Percentiles rank a stretch among this genome's conserved stretches.
phyloP scores from a whole-genome alignment of 23 red algal species.

The Chondrus crispus region DNA sequence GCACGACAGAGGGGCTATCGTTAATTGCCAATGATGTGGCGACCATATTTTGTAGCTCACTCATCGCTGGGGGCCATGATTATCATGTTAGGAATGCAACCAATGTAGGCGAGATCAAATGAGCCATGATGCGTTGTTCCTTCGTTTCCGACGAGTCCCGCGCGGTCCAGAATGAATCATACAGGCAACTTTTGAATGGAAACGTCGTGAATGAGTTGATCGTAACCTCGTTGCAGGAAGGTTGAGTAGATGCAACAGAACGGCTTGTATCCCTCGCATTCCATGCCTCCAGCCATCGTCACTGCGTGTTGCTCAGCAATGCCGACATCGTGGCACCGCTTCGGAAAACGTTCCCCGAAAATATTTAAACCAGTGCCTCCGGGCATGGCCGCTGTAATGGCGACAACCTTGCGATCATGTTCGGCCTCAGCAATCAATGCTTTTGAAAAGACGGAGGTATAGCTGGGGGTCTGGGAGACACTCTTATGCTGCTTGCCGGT shows the following conservation, averaged over 20 bases:
- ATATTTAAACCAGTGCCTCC: conserved; percentile 92
- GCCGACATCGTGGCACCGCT: conserved; percentile 92
- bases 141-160: conserved; percentile 97
- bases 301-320: conserved; percentile 99
- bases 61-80: conserved; percentile 98
- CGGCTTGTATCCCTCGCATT: conserved; percentile 90
- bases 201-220: conserved; percentile 96
- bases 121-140: conserved; percentile 92
- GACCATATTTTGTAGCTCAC: conserved; percentile 96
- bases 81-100: conserved; percentile 93
- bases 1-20: conserved; percentile 78
- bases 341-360: conserved; percentile 89
- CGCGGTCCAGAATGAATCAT: conserved; percentile 95
- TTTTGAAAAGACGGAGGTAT: conserved; percentile 91
- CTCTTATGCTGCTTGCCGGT: conserved; percentile 83
- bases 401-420: conserved; percentile 88
- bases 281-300: conserved; percentile 92
- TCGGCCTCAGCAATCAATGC: conserved; percentile 87
- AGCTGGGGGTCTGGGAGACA: conserved; percentile 63
- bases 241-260: conserved; percentile 99
- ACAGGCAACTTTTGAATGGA: conserved; percentile 87
- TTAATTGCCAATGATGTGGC: conserved; percentile 80
- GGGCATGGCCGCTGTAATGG: conserved; percentile 98
- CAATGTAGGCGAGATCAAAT: conserved; percentile 96
- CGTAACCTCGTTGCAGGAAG: conserved; percentile 94